Percentiles rank a stretch among this genome's conserved stretches.
phyloP scores from a whole-genome alignment of 2,329 filamentous ascomycete genomes.

The Colletotrichum sansevieriae region DNA sequence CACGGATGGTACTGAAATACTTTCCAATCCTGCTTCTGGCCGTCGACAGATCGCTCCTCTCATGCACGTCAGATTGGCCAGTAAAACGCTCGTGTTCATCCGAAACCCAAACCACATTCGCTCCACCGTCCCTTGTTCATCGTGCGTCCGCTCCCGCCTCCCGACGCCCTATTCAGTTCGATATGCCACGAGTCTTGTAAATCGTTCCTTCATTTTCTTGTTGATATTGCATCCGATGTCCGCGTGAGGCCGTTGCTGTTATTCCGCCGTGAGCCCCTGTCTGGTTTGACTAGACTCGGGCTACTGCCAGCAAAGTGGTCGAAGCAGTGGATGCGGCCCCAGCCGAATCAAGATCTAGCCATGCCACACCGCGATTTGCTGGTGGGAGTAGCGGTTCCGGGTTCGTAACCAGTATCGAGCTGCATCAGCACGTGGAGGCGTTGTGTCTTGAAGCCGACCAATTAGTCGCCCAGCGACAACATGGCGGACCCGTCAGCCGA shows the following conservation, averaged over 20 bases:
- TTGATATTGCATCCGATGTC: conserved; percentile 1
- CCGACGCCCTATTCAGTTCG: conserved; percentile 17
- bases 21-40: conserved; percentile 34
- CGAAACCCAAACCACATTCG: conserved; percentile 24
- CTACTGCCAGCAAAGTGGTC: background rate
- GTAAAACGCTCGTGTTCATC: conserved; percentile 20
- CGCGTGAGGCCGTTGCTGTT: conserved; percentile 5
- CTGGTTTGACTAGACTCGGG: background rate
- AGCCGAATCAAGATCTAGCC: conserved; percentile 14
- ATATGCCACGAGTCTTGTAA: background rate
- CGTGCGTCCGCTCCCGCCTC: conserved; percentile 24
- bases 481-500: conserved; percentile 18
- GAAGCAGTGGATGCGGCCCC: conserved; percentile 2
- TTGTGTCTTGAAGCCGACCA: conserved; percentile 2
- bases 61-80: conserved; percentile 40
- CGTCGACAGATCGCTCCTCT: conserved; percentile 34
- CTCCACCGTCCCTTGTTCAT: conserved; percentile 20
- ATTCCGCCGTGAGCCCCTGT: background rate
- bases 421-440: conserved; percentile 13
- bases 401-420: conserved; percentile 1
- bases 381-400: conserved; percentile 3
- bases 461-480: conserved; percentile 7
- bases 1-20: conserved; percentile 4
- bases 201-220: conserved; percentile 9
- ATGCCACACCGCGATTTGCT: conserved; percentile 24